Evolutionary conservation across 805 yeast genomes (phyloP).

Genomic region (Monosporozyma aerobia): DNA sequence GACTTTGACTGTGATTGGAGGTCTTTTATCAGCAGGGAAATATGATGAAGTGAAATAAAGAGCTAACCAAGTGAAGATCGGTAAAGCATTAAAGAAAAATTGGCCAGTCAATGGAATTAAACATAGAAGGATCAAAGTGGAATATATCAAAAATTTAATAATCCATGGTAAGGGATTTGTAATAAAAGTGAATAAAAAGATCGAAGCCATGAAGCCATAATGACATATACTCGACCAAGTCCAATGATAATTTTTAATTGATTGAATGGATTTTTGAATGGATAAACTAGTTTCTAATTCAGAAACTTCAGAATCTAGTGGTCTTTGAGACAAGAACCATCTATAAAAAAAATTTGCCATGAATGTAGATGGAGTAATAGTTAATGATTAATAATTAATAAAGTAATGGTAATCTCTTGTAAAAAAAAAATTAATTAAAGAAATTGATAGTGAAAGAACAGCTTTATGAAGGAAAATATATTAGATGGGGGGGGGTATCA

Average conservation of each 20-base stretch:
- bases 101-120: slow-evolving; percentile 73
- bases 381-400: background rate
- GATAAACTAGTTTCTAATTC: slow-evolving; percentile 43
- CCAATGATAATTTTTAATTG: slow-evolving; percentile 37
- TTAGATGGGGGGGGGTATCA: too few relatives aligned
- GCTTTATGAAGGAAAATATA: too few relatives aligned
- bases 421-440: too few relatives aligned
- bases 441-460: too few relatives aligned
- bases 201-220: slow-evolving; percentile 41
- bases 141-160: slow-evolving; percentile 23
- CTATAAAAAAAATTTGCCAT: slow-evolving; percentile 35
- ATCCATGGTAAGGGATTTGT: slow-evolving; percentile 48
- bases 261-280: slow-evolving; percentile 34
- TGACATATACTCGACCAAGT: slow-evolving; percentile 41
- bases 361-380: background rate
- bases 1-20: slow-evolving; percentile 81
- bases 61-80: slow-evolving; percentile 78
- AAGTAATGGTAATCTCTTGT: background rate
- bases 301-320: slow-evolving; percentile 33
- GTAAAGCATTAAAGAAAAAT: slow-evolving; percentile 74
- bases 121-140: slow-evolving; percentile 38
- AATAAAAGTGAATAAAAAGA: slow-evolving; percentile 50
- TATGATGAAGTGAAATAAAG: slow-evolving; percentile 69
- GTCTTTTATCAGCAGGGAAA: slow-evolving; percentile 67
- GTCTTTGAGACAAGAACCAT: slow-evolving; percentile 48